Evolutionary conservation across 1,284 basidiomycete genomes (phyloP).

Genomic region (Retiboletus flavoniger): DNA sequence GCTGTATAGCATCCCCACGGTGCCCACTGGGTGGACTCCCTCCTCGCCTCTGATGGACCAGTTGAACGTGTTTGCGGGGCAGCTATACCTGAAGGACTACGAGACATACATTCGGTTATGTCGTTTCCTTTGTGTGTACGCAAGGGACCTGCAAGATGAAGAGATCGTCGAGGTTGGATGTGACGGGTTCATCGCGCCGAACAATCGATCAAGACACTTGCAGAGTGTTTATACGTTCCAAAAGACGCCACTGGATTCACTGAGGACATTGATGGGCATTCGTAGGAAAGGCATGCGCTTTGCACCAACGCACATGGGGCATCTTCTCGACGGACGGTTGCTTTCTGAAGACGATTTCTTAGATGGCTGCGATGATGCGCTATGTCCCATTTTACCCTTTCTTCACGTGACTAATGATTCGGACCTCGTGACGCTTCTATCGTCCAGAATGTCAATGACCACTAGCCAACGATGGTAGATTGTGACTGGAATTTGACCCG

Average conservation of each 20-base stretch:
- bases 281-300: constrained; percentile 45
- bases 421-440: too few species aligned
- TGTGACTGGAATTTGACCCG: background rate
- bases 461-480: background rate
- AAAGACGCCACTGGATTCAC: background rate
- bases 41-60: constrained; percentile 32
- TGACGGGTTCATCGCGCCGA: constrained; percentile 16
- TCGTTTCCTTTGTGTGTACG: constrained; percentile 37
- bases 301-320: constrained; percentile 43
- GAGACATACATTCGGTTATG: constrained; percentile 36
- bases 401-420: background rate
- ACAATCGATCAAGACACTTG: too few species aligned
- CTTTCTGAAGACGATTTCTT: constrained; percentile 33
- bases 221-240: background rate
- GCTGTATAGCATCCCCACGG: constrained; percentile 36
- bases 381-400: background rate
- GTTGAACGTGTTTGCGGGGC: constrained; percentile 44
- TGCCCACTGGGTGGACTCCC: constrained; percentile 19
- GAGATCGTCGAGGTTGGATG: constrained; percentile 14
- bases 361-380: background rate
- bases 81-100: constrained; percentile 20
- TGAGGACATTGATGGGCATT: constrained; percentile 37
- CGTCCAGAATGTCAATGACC: background rate
- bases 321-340: constrained; percentile 36
- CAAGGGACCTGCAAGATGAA: constrained; percentile 13